Base-by-base conservation (phyloP, 495 filamentous ascomycete species). In the Penicillium riverlandense region DNA sequence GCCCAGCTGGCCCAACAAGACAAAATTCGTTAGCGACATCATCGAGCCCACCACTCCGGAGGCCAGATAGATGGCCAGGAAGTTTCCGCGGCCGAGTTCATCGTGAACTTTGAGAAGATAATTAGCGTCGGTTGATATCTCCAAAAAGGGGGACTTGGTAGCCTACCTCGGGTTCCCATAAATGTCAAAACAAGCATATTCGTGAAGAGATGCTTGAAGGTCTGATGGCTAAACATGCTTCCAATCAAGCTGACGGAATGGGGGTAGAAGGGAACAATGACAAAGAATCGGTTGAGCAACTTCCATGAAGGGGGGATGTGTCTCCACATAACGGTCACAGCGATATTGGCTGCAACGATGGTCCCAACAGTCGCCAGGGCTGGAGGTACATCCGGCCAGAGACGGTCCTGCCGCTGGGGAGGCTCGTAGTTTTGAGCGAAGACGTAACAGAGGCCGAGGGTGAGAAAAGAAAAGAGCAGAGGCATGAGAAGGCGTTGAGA, bases 81-180 rank as follows among this genome's bases (percentile, higher is more conserved):
- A 95, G 47, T 82, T 78, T 33, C 84, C 89, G 13, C 91, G 78
- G 34, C 90, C 91, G 41, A 96, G 76, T 42, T 95, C 83, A 53
- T 96, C 90, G 67, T 95, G 87, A 11, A 92, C 76, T 75, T 49
- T 8, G 6, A 34, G 37, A 13, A 11, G n/a, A 31, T 33, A 36
- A 27, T 44, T 43, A 14, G 34, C 11, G n/a, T 6, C 4, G 22
- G 22, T 22, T 22, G 22, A 4, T 22, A 6, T 22, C 22, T 22
- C 4, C 2, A 22, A 22, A 22, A 22, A 4, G 22, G 22, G 6
- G 22, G 6, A 4, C 2, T 22, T 22, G 22, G 22, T 8, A 34
- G 50, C 71, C 63, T 67, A 80, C 78, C 63, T 49, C 61, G 64
- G 28, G 72, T 69, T 9, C 83, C 84, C 48, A 83, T 65, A 31